Conservation (phyloP, 78 protist genomes). For the Polysphondylium violaceum region DNA sequence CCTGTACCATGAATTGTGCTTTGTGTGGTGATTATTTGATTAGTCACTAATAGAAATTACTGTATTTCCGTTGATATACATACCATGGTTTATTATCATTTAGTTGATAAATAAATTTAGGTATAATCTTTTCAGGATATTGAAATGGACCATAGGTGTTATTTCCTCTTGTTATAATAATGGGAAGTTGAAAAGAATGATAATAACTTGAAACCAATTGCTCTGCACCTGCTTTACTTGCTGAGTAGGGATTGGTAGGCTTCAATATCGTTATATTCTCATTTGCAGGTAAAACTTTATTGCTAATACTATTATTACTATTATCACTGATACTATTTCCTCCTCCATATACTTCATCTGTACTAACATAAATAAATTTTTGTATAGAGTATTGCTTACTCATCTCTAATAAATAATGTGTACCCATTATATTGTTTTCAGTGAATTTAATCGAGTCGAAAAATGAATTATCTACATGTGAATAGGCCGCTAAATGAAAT, state of each 20-base stretch:
- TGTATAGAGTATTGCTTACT: conserved; percentile 59
- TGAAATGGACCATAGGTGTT: conserved; percentile 97
- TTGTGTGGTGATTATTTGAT: background rate
- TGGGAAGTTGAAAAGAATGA: conserved; percentile 88
- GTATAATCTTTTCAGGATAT: conserved; percentile 96
- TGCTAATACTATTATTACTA: background rate
- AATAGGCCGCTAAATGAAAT: conserved; percentile 96
- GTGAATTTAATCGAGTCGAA: conserved; percentile 85
- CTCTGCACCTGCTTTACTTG: conserved; percentile 98
- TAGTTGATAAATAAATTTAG: conserved; percentile 90
- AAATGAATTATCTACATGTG: conserved; percentile 92
- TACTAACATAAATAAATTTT: conserved; percentile 96
- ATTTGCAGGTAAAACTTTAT: background rate
- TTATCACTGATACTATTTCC: background rate
- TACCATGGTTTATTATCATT: conserved; percentile 48
- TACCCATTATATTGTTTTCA: conserved; percentile 94
- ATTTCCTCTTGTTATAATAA: conserved; percentile 96
- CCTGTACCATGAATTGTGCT: conserved; percentile 93
- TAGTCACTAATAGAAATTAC: background rate
- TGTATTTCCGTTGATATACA: background rate
- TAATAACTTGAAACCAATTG: conserved; percentile 80
- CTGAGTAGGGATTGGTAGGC: conserved; percentile 98
- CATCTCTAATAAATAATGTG: conserved; percentile 95
- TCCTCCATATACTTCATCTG: conserved; percentile 99
- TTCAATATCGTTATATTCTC: conserved; percentile 63